Base-by-base conservation (phyloP, 192 early-diverging fungal genomes). In the Umbelopsis sp. region DNA sequence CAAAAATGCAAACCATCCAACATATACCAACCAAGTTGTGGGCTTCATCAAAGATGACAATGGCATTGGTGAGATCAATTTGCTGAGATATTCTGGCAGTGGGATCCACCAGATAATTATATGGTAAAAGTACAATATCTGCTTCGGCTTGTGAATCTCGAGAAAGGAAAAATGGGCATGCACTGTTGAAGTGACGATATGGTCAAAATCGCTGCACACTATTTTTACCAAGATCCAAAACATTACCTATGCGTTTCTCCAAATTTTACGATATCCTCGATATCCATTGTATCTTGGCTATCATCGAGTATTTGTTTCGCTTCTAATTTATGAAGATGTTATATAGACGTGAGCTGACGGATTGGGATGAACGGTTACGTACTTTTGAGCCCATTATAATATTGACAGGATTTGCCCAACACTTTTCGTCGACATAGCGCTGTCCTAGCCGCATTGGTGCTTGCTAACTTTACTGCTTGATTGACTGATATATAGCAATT, bases 11-110 rank as follows among this genome's bases (percentile, higher is more conserved):
- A 46, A 69, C 11, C 10, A 30, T 15, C 15, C 10, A 10, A 53
- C 18, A 5, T 9, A 51, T 41, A 46, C 73, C 61, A 30, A 80
- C 82, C 67, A 83, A 74, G 50, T 85, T 83, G 50, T 84, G 80
- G 7, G 81, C 88, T 67, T 91, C 89, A 53, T 91, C 89, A 71
- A 91, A 84, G 4, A 91, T 88, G 15, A 91, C 22, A 6, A 91
- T 85, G 23, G 82, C 37, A 13, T 87, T 84, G 6, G 73, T 70
- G 20, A 90, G 71, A 47, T 90, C 69, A 23, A 91, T 80, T 3
- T 78, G 75, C 81, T 85, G 88, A 2, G 84, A 68, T 27, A 81
- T 79, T 2, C 89, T 76, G 22, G 81, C 69, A 73, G 73, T 67
- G 16, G 80, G 65, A 72, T 90, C 87, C 11, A 91, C 71, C 22